phyloP scores from a whole-genome alignment of 192 early-diverging fungal species.

The Coemansia sp. region DNA sequence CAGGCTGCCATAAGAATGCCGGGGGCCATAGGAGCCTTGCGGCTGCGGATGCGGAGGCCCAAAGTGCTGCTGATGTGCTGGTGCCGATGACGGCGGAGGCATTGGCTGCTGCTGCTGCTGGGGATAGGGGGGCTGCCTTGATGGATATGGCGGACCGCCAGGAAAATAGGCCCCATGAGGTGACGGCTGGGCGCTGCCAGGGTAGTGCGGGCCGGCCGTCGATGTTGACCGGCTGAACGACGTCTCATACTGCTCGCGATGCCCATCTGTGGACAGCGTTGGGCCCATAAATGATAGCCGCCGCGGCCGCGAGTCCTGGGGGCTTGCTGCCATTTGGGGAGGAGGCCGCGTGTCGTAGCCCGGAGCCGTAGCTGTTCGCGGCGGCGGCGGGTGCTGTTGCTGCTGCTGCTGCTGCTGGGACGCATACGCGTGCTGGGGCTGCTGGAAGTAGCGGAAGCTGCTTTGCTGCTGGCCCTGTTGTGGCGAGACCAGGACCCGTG shows the following conservation, averaged over 20 bases:
- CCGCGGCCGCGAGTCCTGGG: constrained; percentile 27
- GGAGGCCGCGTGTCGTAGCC: constrained; percentile 13
- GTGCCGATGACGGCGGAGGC: constrained; percentile 33
- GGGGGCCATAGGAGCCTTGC: constrained; percentile 15
- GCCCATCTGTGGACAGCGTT: constrained; percentile 15
- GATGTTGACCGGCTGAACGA: constrained; percentile 51
- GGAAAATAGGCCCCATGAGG: constrained; percentile 29
- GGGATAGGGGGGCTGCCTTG: constrained; percentile 17
- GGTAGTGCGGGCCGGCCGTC: constrained; percentile 15
- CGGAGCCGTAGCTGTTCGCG: neutral
- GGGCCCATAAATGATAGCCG: constrained; percentile 41
- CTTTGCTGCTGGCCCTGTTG: constrained; percentile 28
- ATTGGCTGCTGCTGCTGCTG: constrained; percentile 8
- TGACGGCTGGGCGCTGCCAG: constrained; percentile 25
- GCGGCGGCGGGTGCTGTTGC: neutral
- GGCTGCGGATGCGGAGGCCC: constrained; percentile 5
- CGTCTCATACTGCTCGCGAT: constrained; percentile 48
- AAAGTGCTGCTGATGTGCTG: constrained; percentile 41
- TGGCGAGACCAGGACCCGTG: constrained; percentile 11
- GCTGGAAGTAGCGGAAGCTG: constrained; percentile 33
- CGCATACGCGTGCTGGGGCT: constrained; percentile 22
- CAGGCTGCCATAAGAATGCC: constrained; percentile 11
- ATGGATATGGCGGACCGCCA: constrained; percentile 1
- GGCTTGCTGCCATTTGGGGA: constrained; percentile 5
- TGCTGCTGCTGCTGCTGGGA: constrained; percentile 17